These are phyloP conservation scores for Phaeotremella fagi DNA, from an alignment of 768 basidiomycete species.

Conservation along the genomic window DNA sequence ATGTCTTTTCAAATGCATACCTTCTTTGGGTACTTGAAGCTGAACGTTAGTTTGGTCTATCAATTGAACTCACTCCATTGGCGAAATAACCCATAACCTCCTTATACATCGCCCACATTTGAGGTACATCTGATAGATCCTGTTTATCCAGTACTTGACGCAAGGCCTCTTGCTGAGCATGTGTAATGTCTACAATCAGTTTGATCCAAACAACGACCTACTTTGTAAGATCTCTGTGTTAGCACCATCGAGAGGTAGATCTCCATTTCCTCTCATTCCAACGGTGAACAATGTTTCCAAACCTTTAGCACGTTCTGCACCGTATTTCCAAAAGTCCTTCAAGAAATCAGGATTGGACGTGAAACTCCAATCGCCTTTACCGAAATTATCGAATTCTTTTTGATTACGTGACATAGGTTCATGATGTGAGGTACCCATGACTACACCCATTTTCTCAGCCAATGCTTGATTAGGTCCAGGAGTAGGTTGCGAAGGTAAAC, in stretches of 20 bases:
- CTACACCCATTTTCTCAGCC: constrained; percentile 63
- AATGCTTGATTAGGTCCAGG: constrained; percentile 57
- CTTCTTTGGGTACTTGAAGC: constrained; percentile 15
- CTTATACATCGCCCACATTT: constrained; percentile 58
- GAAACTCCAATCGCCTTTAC: constrained; percentile 60
- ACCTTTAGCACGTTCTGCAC: constrained; percentile 57
- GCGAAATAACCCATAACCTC: constrained; percentile 64
- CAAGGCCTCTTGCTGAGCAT: constrained; percentile 62
- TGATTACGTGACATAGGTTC: constrained; percentile 72
- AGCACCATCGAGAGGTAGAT: constrained; percentile 40
- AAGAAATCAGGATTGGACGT: constrained; percentile 57
- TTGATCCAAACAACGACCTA: constrained; percentile 54
- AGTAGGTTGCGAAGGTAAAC: constrained; percentile 59
- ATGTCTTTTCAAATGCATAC: too few relatives aligned
- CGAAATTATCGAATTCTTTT: constrained; percentile 60
- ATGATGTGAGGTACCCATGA: constrained; percentile 68
- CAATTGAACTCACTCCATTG: constrained; percentile 23
- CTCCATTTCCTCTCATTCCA: constrained; percentile 63
- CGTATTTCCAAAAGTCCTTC: constrained; percentile 61
- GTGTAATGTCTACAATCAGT: constrained; percentile 56
- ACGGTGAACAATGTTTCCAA: constrained; percentile 64
- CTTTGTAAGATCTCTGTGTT: constrained; percentile 1
- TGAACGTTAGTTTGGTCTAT: background rate
- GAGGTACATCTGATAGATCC: constrained; percentile 53
- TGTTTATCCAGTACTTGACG: constrained; percentile 54